Base-by-base conservation (phyloP, 176 grass and related monocot genomes). In the Oryza punctata region DNA sequence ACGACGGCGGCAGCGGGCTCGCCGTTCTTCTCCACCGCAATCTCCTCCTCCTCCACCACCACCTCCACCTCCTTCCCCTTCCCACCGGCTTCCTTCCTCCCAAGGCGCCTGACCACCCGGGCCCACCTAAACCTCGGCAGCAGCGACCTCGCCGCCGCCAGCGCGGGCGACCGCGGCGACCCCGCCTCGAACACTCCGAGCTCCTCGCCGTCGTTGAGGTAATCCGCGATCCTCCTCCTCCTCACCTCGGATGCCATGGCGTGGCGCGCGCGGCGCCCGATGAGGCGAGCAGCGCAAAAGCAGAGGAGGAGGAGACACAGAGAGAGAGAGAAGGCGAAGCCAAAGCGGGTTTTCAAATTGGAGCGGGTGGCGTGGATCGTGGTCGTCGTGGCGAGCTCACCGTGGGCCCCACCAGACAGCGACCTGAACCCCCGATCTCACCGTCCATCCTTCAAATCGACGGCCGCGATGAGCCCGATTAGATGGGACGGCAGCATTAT, bases 161-260 rank as follows among this genome's bases (percentile, higher is more conserved):
- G 25, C 38, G 28, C 63, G 2, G 72, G 65, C 0, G 65, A 23
- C 3, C 60, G 19, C 3, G 74, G 68, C 59, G 87, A n/a, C 16
- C 2, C 59, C 9, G 3, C 23, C 5, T 74, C 75, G 3, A 21
- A 3, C 21, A n/a, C n/a, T n/a, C 82, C 82, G 60, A 85, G 59
- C 72, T 91, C 90, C 73, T 91, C 90, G n/a, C 86, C 86, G 47
- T 85, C 86, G 86, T 91, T 88, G 82, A 91, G 86, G 82, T 85
- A 91, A 13, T 91, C 90, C 18, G 85, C 49, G 81, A 91, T 91
- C 72, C 90, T 87, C 86, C 78, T 52, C 10, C 10, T 26, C 10
- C 10, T 26, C 9, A 26, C 25, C 11, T 82, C 89, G 1, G 71
- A 73, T 1, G 23, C 46, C 79, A 81, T 70, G 5, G 64, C 5